Percentiles rank a stretch among this genome's conserved stretches.
Conservation (phyloP, 345 rosid species). For the Bretschneidera sinensis region DNA sequence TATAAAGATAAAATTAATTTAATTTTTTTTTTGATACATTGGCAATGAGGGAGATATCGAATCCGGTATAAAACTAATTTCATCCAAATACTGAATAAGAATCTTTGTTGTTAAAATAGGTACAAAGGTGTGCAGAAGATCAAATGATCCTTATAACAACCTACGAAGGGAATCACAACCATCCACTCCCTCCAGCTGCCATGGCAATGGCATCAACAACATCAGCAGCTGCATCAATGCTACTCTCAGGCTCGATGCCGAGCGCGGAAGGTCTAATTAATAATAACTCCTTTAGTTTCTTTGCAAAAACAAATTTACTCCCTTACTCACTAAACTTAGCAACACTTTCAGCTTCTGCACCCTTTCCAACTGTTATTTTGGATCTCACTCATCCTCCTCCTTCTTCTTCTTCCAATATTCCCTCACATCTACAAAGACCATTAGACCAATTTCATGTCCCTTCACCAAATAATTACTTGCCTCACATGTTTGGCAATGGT, state of each 20-base stretch:
- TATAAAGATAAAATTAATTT: too few species aligned
- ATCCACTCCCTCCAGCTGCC: slow-evolving; percentile 50
- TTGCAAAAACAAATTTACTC: slow-evolving; percentile 5
- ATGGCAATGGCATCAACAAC: slow-evolving; percentile 54
- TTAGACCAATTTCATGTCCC: slow-evolving; percentile 6
- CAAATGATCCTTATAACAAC: slow-evolving; percentile 36
- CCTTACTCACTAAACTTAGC: slow-evolving; percentile 15
- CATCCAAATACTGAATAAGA: too few species aligned
- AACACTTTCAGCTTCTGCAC: slow-evolving; percentile 28
- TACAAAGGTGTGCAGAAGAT: slow-evolving; percentile 49
- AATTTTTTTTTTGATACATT: too few species aligned
- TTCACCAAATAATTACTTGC: slow-evolving; percentile 2
- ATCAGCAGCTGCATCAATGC: slow-evolving; percentile 43
- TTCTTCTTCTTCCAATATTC: too few species aligned
- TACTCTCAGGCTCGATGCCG: slow-evolving; percentile 44
- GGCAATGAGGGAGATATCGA: too few species aligned
- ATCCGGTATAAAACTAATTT: too few species aligned
- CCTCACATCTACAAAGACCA: not conserved
- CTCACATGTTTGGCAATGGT: slow-evolving; percentile 8
- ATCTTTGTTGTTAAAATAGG: too few species aligned
- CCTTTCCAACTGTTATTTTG: slow-evolving; percentile 32
- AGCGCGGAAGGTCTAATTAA: slow-evolving; percentile 24
- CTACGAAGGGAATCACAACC: slow-evolving; percentile 53
- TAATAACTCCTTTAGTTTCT: too few species aligned
- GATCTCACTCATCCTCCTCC: slow-evolving; percentile 22